phyloP scores from a whole-genome alignment of 2,329 filamentous ascomycete genomes.

The Thielaviopsis euricoi region DNA sequence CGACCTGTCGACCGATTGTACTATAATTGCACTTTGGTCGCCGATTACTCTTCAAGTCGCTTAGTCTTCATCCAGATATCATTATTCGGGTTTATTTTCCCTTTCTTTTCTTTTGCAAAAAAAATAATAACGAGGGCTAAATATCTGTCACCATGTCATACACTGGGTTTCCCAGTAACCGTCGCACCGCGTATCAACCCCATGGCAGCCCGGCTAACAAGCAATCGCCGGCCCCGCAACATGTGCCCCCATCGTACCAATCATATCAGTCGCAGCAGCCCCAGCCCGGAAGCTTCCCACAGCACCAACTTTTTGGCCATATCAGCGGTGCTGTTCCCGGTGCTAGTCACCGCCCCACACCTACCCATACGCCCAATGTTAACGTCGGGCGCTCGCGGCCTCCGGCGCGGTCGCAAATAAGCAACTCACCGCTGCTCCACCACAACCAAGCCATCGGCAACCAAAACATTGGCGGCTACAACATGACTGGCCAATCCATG shows the following conservation, averaged over 20 bases:
- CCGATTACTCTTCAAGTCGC: not conserved
- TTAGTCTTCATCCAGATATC: not conserved
- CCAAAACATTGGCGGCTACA: conserved; percentile 14
- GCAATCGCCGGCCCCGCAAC: conserved; percentile 36
- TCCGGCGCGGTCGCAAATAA: conserved; percentile 23
- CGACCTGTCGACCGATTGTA: not conserved
- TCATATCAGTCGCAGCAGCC: conserved; percentile 31
- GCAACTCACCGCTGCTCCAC: conserved; percentile 20
- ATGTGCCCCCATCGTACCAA: conserved; percentile 38
- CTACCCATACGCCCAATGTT: conserved; percentile 30
- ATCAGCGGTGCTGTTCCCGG: conserved; percentile 32
- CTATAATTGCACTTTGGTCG: not conserved
- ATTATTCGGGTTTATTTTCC: too few species aligned
- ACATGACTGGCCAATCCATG: conserved; percentile 18
- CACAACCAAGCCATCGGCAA: conserved; percentile 13
- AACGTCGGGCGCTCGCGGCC: conserved; percentile 29
- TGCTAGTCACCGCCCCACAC: conserved; percentile 28
- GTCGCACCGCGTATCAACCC: conserved; percentile 12
- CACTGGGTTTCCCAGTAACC: not conserved
- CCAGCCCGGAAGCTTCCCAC: conserved; percentile 22
- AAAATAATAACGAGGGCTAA: not conserved
- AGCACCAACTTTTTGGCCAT: conserved; percentile 36
- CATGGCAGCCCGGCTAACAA: conserved; percentile 37
- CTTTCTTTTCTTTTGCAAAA: not conserved
- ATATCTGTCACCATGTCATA: not conserved